Evolutionary conservation across 371 early-diverging fungal species (phyloP).

Genomic region (Nematocida major): DNA sequence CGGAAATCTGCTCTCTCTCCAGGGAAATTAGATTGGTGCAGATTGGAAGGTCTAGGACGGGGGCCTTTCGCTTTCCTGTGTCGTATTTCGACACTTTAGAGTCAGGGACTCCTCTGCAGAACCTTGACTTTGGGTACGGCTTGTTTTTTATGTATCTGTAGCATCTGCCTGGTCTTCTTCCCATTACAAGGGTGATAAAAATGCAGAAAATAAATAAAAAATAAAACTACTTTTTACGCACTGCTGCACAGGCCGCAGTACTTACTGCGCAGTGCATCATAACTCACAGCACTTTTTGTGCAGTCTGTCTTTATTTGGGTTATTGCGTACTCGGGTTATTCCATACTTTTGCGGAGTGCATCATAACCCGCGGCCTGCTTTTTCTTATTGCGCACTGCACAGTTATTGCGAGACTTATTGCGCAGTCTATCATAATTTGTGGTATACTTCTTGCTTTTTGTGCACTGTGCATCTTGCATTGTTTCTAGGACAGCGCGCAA

Average conservation of each 20-base stretch:
- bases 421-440: too few relatives aligned
- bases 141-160: conserved; percentile 95
- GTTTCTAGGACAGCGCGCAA: too few relatives aligned
- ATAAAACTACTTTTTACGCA: neutral
- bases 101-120: conserved; percentile 98
- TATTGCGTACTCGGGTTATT: too few relatives aligned
- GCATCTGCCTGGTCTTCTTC: conserved; percentile 66
- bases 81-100: conserved; percentile 97
- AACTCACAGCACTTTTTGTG: too few relatives aligned
- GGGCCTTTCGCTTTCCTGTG: conserved; percentile 94
- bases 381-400: too few relatives aligned
- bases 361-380: too few relatives aligned
- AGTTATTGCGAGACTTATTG: too few relatives aligned
- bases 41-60: conserved; percentile 89
- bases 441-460: too few relatives aligned
- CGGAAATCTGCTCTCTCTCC: conserved; percentile 94
- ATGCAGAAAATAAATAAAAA: conserved; percentile 42
- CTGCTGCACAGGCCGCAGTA: neutral
- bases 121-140: conserved; percentile 99
- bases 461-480: too few relatives aligned
- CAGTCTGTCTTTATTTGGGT: too few relatives aligned
- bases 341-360: too few relatives aligned
- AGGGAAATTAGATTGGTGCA: conserved; percentile 91
- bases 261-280: too few relatives aligned
- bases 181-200: conserved; percentile 57